Percentiles rank a stretch among this genome's conserved stretches.
These are phyloP conservation scores for Curvularia sp. DNA, from an alignment of 2,329 filamentous ascomycete genomes.

Conservation along the genomic window DNA sequence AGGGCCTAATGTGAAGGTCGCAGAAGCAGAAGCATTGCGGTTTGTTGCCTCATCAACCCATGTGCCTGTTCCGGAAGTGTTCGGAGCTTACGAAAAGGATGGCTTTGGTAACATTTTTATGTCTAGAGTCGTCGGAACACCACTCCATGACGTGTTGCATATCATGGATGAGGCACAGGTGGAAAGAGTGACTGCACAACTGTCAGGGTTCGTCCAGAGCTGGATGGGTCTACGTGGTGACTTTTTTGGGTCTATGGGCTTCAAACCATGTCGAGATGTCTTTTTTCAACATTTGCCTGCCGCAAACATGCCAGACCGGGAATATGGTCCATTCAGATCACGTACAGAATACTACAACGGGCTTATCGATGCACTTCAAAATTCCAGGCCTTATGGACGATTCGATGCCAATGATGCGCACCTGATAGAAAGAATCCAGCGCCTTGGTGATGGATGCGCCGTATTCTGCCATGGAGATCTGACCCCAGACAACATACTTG, in stretches of 20 bases:
- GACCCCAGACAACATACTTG: constrained; percentile 20
- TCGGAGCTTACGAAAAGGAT: constrained; percentile 22
- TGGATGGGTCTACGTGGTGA: constrained; percentile 9
- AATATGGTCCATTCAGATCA: constrained; percentile 22
- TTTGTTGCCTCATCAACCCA: constrained; percentile 21
- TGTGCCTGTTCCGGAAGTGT: constrained; percentile 26
- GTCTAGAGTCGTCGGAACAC: constrained; percentile 20
- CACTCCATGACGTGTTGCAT: constrained; percentile 15
- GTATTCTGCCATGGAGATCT: constrained; percentile 26
- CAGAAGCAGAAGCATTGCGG: constrained; percentile 25
- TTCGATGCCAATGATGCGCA: constrained; percentile 10
- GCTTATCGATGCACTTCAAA: constrained; percentile 21
- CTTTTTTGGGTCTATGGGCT: constrained; percentile 23
- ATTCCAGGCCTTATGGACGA: constrained; percentile 20
- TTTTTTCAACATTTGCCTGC: constrained; percentile 23
- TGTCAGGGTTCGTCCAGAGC: constrained; percentile 16
- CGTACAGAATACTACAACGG: constrained; percentile 22
- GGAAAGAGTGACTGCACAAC: constrained; percentile 14
- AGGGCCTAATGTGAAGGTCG: constrained; percentile 15
- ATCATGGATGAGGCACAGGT: constrained; percentile 14
- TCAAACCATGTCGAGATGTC: constrained; percentile 20
- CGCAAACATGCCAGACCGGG: constrained; percentile 4
- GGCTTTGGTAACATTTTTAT: constrained; percentile 25
- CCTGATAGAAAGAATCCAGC: constrained; percentile 15
- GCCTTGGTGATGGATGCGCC: constrained; percentile 10